Percentiles rank a stretch among this genome's conserved stretches.
Conservation (phyloP, 139 green algal species). For the Micractinium conductrix region DNA sequence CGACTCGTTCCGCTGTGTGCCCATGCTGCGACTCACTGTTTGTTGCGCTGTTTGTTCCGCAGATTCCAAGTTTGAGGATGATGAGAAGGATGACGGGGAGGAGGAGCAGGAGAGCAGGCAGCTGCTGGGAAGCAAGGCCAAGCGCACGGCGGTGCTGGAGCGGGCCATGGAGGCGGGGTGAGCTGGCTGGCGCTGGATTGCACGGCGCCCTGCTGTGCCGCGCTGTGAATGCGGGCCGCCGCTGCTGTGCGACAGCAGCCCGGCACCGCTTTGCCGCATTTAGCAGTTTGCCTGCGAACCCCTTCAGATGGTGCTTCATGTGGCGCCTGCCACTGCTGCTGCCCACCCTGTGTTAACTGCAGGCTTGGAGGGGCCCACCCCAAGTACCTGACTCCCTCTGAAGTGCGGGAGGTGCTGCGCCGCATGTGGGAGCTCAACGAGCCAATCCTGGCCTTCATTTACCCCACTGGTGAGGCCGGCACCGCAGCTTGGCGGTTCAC, state of each 20-base stretch:
- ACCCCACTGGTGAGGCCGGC: constrained; percentile 36
- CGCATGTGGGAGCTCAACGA: constrained; percentile 80
- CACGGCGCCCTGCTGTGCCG: too few relatives aligned
- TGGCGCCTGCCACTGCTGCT: neutral
- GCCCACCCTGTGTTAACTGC: neutral
- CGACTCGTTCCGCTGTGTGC: too few relatives aligned
- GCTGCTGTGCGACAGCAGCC: neutral
- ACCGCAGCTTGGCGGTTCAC: too few relatives aligned
- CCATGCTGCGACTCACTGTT: too few relatives aligned
- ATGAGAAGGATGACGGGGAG: constrained; percentile 29
- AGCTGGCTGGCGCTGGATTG: too few relatives aligned
- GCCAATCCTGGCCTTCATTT: constrained; percentile 76
- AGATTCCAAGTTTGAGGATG: constrained; percentile 12
- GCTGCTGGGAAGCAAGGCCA: constrained; percentile 2
- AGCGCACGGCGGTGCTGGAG: constrained; percentile 26
- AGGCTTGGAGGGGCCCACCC: constrained; percentile 27
- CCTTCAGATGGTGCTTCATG: too few relatives aligned
- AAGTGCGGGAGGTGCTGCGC: constrained; percentile 79
- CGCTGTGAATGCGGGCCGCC: too few relatives aligned
- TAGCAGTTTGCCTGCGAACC: too few relatives aligned
- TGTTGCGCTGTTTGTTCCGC: neutral
- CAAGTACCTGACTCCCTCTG: constrained; percentile 76
- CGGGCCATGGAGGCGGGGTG: constrained; percentile 8
- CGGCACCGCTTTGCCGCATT: neutral
- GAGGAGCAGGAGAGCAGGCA: constrained; percentile 11